phyloP scores from a whole-genome alignment of 139 green algal genomes.

The Tetradesmus obliquus region DNA sequence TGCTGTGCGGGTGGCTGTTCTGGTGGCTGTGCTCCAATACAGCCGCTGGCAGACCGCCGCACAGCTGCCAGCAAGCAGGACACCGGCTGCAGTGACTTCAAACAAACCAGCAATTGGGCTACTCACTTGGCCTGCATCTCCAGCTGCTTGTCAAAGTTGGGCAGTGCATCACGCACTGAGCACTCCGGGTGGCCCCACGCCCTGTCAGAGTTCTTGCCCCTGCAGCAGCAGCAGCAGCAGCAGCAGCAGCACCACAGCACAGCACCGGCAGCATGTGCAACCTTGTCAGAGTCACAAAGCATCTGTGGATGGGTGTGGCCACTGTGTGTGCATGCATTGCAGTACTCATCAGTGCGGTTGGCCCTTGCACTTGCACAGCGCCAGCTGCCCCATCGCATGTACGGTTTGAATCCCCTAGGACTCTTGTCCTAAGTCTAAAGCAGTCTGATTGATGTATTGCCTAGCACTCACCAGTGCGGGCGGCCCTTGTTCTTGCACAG shows the following conservation, averaged over 20 bases:
- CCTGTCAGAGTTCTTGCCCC: slow-evolving; percentile 43
- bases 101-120: no score
- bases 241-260: background rate
- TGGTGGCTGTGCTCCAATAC: no score
- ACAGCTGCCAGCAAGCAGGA: no score
- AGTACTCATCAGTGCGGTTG: background rate
- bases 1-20: no score
- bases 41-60: no score
- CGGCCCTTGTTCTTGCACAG: no score
- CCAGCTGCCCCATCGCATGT: slow-evolving; percentile 20
- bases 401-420: no score
- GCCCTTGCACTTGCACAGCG: slow-evolving; percentile 40
- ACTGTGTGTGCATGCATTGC: background rate
- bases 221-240: background rate
- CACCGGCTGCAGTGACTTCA: no score
- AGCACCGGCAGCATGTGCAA: background rate
- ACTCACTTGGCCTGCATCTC: slow-evolving; percentile 11
- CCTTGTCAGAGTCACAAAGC: slow-evolving; percentile 2
- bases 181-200: slow-evolving; percentile 36
- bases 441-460: no score
- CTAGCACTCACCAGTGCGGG: no score
- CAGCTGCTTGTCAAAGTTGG: slow-evolving; percentile 40
- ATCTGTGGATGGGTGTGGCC: background rate
- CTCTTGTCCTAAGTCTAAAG: background rate
- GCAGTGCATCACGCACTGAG: slow-evolving; percentile 2